Evolutionary conservation across 768 basidiomycete genomes (phyloP).

Genomic region (Hypholoma sublateritium): DNA sequence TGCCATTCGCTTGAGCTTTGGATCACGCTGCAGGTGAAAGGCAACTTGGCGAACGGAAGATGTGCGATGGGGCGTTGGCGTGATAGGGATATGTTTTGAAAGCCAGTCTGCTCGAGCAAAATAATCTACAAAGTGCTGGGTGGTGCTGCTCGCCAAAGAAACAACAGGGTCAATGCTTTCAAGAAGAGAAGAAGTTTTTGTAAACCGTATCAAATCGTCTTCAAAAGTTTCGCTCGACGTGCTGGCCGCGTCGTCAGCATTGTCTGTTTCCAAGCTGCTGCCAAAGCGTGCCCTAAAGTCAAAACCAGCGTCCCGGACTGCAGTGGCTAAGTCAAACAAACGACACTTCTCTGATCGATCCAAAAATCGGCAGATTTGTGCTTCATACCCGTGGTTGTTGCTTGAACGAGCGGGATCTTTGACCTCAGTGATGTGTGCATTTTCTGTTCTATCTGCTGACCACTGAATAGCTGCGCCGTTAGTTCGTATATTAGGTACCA

Average conservation of each 20-base stretch:
- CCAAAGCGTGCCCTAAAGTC: background rate
- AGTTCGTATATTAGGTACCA: conserved; percentile 21
- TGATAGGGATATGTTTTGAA: background rate
- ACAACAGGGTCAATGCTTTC: too few relatives aligned
- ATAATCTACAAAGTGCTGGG: background rate
- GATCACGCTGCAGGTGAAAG: conserved; percentile 24
- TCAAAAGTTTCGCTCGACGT: too few relatives aligned
- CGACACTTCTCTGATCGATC: conserved; percentile 30
- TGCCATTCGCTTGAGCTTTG: conserved; percentile 12
- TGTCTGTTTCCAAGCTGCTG: background rate
- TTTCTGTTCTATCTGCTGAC: conserved; percentile 34
- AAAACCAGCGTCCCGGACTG: conserved; percentile 12
- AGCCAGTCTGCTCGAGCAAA: background rate
- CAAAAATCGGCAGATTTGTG: conserved; percentile 32
- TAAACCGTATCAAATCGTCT: too few relatives aligned
- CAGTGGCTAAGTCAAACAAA: conserved; percentile 26
- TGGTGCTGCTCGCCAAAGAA: too few relatives aligned
- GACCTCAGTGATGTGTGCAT: conserved; percentile 29
- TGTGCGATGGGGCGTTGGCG: conserved; percentile 11
- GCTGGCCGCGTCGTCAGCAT: background rate
- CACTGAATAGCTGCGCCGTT: conserved; percentile 33
- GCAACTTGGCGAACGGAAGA: conserved; percentile 8
- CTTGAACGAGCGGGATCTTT: conserved; percentile 28
- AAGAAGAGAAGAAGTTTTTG: too few relatives aligned
- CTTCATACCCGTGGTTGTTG: conserved; percentile 33